Conservation (phyloP, 2,329 filamentous ascomycete species). For the Immersiporthe knoxdaviesiana region DNA sequence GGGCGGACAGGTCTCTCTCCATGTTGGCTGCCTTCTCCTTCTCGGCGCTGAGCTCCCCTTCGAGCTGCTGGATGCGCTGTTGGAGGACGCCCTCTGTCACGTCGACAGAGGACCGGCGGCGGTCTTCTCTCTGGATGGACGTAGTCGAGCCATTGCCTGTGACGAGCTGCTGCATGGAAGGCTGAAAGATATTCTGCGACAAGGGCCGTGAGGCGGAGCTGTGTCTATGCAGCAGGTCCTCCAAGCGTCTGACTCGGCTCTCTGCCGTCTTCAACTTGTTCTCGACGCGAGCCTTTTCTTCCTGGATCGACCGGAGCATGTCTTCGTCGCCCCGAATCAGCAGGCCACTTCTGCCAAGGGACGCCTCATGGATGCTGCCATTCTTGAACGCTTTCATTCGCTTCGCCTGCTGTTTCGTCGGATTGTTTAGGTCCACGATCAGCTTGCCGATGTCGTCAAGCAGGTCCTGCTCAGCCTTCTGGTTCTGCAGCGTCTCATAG, state of each 20-base stretch:
- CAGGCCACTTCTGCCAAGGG: conserved; percentile 82
- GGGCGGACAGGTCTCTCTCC: conserved; percentile 69
- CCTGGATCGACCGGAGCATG: conserved; percentile 73
- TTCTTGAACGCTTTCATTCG: conserved; percentile 94
- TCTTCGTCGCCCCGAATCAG: conserved; percentile 88
- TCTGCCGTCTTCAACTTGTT: conserved; percentile 80
- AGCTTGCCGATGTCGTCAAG: conserved; percentile 75
- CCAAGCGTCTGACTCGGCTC: conserved; percentile 86
- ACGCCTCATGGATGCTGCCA: conserved; percentile 90
- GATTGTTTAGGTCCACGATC: conserved; percentile 76
- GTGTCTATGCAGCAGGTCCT: conserved; percentile 90
- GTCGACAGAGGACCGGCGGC: conserved; percentile 46
- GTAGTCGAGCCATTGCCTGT: conserved; percentile 55
- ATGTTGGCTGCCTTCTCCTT: conserved; percentile 68
- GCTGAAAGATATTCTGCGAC: conserved; percentile 59
- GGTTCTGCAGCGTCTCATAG: conserved; percentile 64
- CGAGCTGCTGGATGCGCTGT: conserved; percentile 64
- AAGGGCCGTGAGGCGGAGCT: conserved; percentile 59
- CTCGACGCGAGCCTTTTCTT: conserved; percentile 77
- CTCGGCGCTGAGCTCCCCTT: conserved; percentile 76
- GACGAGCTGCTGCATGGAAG: conserved; percentile 49
- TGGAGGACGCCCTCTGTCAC: conserved; percentile 44
- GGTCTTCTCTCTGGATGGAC: conserved; percentile 51
- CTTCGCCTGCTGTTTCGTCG: conserved; percentile 84
- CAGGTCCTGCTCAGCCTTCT: conserved; percentile 67